Evolutionary conservation across 2,329 filamentous ascomycete genomes (phyloP), one percentile per base, ranked within the genome.

Genomic region (Penicillium thymicola): DNA sequence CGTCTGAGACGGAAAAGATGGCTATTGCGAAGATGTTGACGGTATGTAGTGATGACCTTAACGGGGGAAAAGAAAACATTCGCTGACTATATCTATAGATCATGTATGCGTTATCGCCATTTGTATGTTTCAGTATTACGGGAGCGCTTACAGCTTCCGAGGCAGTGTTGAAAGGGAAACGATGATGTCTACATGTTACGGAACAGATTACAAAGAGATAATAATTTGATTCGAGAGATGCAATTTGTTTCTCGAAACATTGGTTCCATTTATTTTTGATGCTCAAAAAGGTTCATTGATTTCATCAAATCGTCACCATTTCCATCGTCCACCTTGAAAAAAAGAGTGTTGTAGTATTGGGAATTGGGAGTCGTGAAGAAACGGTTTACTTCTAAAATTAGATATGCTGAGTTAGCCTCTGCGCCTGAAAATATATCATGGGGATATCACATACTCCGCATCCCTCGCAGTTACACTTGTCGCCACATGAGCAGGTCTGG

Each of bases 1-100:
- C 44, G 3, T 46, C 44, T n/a, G 44, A 46, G 44, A 3, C 8
- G 30, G 44, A 82, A 66, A 82, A 82, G 70, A 79, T 82, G 76
- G 76, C 74, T 13, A 80, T 83, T 63, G 79, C 81, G 1, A 82
- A 82, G 58, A 78, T 81, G 28, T 66, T 82, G 64, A 79, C 76
- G 25, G 77, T 80, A 63, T 36, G 44, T 2, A 25, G 14, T 3
- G 4, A 13, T 13, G 14, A 3, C 0, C 27, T 8, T 23, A 18
- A 18, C 18, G 9, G 10, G 13, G 6, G 3, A 6, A 36, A 9
- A 16, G 21, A 21, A 18, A 16, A 45, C 23, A n/a, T 14, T 18
- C 53, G 50, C 58, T 64, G n/a, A 58, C 41, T 14, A 18, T 27
- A 4, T 28, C 2, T 45, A 71, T 45, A 71, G 70, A 61, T 67